A percentile compares a stretch with the other conserved stretches of the same genome.
Evolutionary conservation across 768 basidiomycete genomes (phyloP).

Genomic region (Mycena galopus): DNA sequence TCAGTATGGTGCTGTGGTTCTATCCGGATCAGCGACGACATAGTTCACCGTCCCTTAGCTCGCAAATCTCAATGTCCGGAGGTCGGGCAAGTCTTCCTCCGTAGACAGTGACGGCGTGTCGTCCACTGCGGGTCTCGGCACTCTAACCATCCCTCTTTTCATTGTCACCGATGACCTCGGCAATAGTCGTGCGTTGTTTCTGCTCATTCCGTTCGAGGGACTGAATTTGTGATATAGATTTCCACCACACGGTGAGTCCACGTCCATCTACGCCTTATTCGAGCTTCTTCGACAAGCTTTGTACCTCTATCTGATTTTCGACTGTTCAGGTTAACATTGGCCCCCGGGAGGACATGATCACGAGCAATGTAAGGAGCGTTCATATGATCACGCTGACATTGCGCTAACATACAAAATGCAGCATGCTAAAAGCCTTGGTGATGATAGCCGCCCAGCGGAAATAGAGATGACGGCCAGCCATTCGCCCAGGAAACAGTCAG

Average conservation of each 20-base stretch:
- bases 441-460: constrained; percentile 10
- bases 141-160: constrained; percentile 5
- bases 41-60: constrained; percentile 2
- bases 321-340: constrained; percentile 5
- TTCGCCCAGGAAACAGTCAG: constrained; percentile 6
- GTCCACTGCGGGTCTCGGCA: constrained; percentile 9
- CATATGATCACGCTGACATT: constrained; percentile 11
- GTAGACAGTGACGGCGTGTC: background rate
- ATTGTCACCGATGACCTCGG: constrained; percentile 6
- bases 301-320: constrained; percentile 14
- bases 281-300: constrained; percentile 5
- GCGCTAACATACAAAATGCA: constrained; percentile 13
- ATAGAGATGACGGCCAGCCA: constrained; percentile 6
- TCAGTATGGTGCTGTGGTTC: constrained; percentile 1
- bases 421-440: constrained; percentile 12
- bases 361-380: constrained; percentile 15
- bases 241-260: constrained; percentile 19
- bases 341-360: constrained; percentile 11
- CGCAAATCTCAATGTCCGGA: constrained; percentile 5
- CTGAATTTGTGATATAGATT: constrained; percentile 18
- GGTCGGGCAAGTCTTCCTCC: constrained; percentile 11
- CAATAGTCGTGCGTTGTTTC: constrained; percentile 17
- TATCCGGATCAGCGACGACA: background rate
- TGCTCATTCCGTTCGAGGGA: constrained; percentile 2
- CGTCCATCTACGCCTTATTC: constrained; percentile 1